Base-by-base conservation (phyloP, 495 filamentous ascomycete genomes). In the Aspergillus coremiiformis region DNA sequence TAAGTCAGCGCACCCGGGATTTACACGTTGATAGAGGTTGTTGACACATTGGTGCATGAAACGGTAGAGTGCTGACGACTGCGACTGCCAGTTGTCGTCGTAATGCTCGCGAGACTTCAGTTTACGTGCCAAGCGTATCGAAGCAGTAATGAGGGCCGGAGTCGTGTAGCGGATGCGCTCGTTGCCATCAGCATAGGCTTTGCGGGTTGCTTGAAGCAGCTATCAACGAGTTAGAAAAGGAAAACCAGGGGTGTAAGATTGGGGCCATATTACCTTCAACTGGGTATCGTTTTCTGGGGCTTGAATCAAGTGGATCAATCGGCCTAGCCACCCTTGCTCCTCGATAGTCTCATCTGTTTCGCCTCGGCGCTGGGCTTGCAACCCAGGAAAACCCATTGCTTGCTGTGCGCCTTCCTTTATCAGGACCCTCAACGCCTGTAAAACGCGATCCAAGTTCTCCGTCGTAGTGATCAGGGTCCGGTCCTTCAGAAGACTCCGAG, bases 291-390 rank as follows among this genome's bases (percentile, higher is more conserved):
- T 97, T 61, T 91, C 79, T 20, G 86, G 74, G 12, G 81, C 84
- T 52, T 90, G 74, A 26, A 98, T 81, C 26, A 97, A 74, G 69
- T 98, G 94, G 19, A 96, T 82, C 49, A 98, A 79, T 61, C 94
- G 78, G 37, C 94, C 93, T 44, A 98, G 73, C 86, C 90, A 95
- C 30, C 93, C 93, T 76, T 98, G 93, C 68, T 97, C 93, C 67
- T 96, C 91, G 54, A 97, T 82, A 0, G 92, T 96, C 68, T 98
- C 93, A 35, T 97, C 94, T 1, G 94, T 96, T 57, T 94, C 86
- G 43, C 72, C 85, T 62, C 78, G 85, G 68, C 70, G 70, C 48
- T 83, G 80, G 1, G 78, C 63, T 45, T 86, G 84, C 23, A 84
- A 79, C 5, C 89, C 89, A 10, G 90, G 87, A 61, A 95, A 95